Conservation (phyloP, 805 yeast genomes). For the Candida tibetensis region DNA sequence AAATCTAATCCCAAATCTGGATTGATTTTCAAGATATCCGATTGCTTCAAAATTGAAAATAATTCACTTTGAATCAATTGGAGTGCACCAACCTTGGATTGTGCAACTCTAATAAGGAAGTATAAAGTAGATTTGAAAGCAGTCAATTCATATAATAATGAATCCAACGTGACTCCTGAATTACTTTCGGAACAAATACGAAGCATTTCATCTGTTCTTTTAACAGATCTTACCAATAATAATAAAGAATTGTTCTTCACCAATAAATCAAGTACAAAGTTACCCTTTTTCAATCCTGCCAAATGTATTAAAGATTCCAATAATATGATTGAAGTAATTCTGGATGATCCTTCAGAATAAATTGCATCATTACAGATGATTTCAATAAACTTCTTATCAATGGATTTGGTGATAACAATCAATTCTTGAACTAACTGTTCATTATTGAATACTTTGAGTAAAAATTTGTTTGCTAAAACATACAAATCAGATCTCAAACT, state of each 20-base stretch:
- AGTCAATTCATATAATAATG: conserved; percentile 68
- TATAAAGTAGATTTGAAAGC: conserved; percentile 71
- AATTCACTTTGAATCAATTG: conserved; percentile 72
- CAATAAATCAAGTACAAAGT: conserved; percentile 58
- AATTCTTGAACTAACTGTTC: conserved; percentile 45
- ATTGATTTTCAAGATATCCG: conserved; percentile 61
- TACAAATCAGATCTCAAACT: conserved; percentile 76
- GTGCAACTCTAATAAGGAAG: conserved; percentile 71
- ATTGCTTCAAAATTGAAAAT: conserved; percentile 56
- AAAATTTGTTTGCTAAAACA: conserved; percentile 63
- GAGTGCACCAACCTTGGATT: conserved; percentile 73
- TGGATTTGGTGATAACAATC: conserved; percentile 53
- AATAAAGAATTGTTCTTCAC: conserved; percentile 64
- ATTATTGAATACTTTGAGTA: conserved; percentile 48
- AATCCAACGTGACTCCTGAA: conserved; percentile 44
- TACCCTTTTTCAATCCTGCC: conserved; percentile 45
- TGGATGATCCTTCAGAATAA: conserved; percentile 70
- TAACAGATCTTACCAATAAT: conserved; percentile 62
- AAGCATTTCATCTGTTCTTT: conserved; percentile 65
- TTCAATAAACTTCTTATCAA: conserved; percentile 59
- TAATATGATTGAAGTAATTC: conserved; percentile 73
- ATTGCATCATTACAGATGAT: conserved; percentile 75
- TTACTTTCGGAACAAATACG: conserved; percentile 27
- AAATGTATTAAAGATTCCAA: conserved; percentile 64
- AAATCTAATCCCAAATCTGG: conserved; percentile 74